phyloP scores from a whole-genome alignment of 2,329 filamentous ascomycete genomes.

The Tetracladium maxilliforme region DNA sequence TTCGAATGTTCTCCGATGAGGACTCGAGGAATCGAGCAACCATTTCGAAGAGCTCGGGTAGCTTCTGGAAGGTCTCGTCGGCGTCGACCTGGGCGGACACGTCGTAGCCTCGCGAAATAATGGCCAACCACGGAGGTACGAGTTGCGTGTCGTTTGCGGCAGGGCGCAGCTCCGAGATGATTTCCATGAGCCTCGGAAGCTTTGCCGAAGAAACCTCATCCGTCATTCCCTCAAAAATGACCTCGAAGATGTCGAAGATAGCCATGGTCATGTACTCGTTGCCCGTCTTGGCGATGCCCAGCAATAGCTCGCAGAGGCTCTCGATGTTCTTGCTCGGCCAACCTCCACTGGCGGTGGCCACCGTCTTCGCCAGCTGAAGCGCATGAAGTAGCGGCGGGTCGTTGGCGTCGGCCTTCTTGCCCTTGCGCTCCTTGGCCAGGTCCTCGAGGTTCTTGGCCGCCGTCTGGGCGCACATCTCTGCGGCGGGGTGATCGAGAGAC shows the following conservation, averaged over 20 bases:
- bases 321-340: conserved; percentile 98
- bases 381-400: conserved; percentile 84
- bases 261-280: conserved; percentile 96
- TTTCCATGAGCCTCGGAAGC: conserved; percentile 75
- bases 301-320: conserved; percentile 71
- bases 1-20: conserved; percentile 79
- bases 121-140: conserved; percentile 90
- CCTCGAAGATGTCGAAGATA: conserved; percentile 92
- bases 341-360: conserved; percentile 74
- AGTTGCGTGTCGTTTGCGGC: conserved; percentile 89
- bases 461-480: conserved; percentile 91
- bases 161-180: conserved; percentile 82
- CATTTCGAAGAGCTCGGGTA: conserved; percentile 73
- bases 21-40: conserved; percentile 73
- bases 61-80: conserved; percentile 80
- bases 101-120: conserved; percentile 86
- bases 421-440: conserved; percentile 59
- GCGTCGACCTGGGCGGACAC: conserved; percentile 80
- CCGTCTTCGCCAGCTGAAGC: conserved; percentile 79
- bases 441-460: conserved; percentile 69
- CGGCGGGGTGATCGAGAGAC: conserved; percentile 82
- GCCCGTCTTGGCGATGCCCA: conserved; percentile 76
- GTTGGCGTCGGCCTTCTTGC: conserved; percentile 39
- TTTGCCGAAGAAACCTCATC: conserved; percentile 81
- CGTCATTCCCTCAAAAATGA: conserved; percentile 88